Evolutionary conservation across 495 filamentous ascomycete species (phyloP), one percentile per base, ranked within the genome.

Genomic region (Daldinia decipiens): DNA sequence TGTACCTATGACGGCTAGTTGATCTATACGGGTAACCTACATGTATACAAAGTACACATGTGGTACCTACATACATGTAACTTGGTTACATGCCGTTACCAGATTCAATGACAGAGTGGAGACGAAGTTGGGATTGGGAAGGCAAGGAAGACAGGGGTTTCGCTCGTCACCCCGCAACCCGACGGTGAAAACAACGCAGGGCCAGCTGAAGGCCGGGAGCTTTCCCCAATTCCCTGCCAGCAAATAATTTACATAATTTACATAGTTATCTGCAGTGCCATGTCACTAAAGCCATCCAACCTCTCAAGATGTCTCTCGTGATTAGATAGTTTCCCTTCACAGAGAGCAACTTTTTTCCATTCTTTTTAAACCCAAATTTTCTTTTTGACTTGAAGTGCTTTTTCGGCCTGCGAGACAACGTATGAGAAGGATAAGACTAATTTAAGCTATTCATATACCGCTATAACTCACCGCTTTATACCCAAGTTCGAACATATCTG

Each of bases 151-250:
- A 36, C 54, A 56, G 55, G 61, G 40, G 60, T 53, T 19, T 31
- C 32, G 65, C 75, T 72, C 73, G 75, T 77, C 71, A 74, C 75
- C 73, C 73, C 75, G 75, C 75, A 76, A 77, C 75, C 65, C 67
- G 66, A 59, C 67, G 47, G 62, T 66, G 54, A 77, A 75, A 77
- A 77, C 75, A 77, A 77, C 68, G 40, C 69, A 62, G 27, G 50
- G 27, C 52, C 59, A 67, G 70, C 70, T 61, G 53, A 68, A 61
- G 62, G 57, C 15, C 15, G 68, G 63, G 59, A 65, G 70, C 70
- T 64, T 68, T 39, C n/a, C 24, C 47, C 13, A 53, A 70, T 52
- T 31, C 29, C 29, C 29, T 31, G 29, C 29, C 29, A 31, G 29
- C 29, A 31, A 31, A 31, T 31, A 31, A 31, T 31, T 65, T 53